A percentile compares a stretch with the other conserved stretches of the same genome.
phyloP scores from a whole-genome alignment of 2,329 filamentous ascomycete species.

The Phaeosphaeria sp. region DNA sequence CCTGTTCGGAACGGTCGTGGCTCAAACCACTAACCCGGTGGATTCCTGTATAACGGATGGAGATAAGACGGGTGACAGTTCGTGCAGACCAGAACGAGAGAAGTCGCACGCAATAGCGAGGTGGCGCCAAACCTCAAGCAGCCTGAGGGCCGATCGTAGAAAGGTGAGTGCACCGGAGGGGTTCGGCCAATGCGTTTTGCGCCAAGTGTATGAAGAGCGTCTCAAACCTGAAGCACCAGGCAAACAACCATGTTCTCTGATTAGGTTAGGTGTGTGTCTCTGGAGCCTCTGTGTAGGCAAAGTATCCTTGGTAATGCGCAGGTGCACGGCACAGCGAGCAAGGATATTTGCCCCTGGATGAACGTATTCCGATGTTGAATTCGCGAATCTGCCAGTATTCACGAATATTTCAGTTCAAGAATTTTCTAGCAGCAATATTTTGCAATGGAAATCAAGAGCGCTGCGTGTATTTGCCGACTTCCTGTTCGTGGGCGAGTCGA shows the following conservation, averaged over 20 bases:
- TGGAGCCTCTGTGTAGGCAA: conserved; percentile 25
- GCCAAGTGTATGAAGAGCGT: conserved; percentile 47
- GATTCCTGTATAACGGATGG: conserved; percentile 37
- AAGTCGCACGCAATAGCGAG: conserved; percentile 30
- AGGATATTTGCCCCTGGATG: neutral
- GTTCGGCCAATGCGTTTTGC: conserved; percentile 37
- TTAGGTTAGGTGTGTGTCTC: conserved; percentile 19
- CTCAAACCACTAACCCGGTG: conserved; percentile 43
- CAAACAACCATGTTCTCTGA: conserved; percentile 44
- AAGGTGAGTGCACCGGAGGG: conserved; percentile 26
- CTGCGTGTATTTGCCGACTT: conserved; percentile 4
- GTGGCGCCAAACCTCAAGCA: conserved; percentile 30
- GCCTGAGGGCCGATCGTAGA: conserved; percentile 21
- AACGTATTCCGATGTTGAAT: neutral
- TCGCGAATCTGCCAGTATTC: neutral
- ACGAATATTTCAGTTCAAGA: neutral
- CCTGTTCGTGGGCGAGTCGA: conserved; percentile 5
- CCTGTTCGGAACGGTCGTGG: conserved; percentile 39
- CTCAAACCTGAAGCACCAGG: conserved; percentile 50
- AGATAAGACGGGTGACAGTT: conserved; percentile 39
- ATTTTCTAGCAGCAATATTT: neutral
- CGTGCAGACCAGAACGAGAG: conserved; percentile 26
- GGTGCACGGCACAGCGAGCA: conserved; percentile 28
- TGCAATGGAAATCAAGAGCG: conserved; percentile 19
- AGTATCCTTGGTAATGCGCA: conserved; percentile 28